Evolutionary conservation across 441 rosid genomes (phyloP).

Genomic region (Arabidopsis hybrid): DNA sequence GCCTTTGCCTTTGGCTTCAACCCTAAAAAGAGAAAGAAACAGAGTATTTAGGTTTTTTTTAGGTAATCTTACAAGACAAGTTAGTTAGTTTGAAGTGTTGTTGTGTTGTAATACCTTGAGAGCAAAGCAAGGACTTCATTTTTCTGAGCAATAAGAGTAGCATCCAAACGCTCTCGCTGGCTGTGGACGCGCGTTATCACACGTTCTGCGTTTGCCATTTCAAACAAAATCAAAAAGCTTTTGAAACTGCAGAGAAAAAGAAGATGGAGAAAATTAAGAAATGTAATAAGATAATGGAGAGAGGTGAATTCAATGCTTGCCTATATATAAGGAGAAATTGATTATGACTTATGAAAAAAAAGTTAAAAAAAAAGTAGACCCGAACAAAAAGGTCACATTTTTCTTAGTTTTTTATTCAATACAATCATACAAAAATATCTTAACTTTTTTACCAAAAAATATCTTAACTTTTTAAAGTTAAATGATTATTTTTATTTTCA

Average conservation of each 20-base stretch:
- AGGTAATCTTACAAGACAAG: neutral
- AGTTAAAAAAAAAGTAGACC: neutral
- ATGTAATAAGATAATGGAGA: constrained; percentile 5
- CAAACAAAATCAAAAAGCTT: constrained; percentile 1
- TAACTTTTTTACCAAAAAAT: neutral
- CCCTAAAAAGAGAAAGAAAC: constrained; percentile 44
- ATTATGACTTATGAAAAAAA: neutral
- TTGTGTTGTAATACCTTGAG: constrained; percentile 57
- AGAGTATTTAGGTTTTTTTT: neutral
- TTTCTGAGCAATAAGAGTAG: constrained; percentile 72
- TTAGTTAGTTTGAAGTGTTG: neutral
- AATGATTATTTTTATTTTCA: neutral
- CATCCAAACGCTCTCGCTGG: constrained; percentile 88
- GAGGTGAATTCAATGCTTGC: neutral
- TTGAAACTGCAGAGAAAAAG: constrained; percentile 17
- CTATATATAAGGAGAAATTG: neutral
- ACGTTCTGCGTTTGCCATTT: constrained; percentile 33
- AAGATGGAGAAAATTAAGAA: neutral
- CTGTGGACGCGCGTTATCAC: constrained; percentile 69
- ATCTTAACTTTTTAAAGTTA: neutral
- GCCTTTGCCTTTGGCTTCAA: constrained; percentile 85
- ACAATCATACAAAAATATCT: neutral
- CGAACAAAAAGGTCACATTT: neutral
- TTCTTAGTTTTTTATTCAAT: neutral
- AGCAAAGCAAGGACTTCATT: constrained; percentile 86